Evolutionary conservation across 2,329 filamentous ascomycete genomes (phyloP).

Genomic region (Arthrobotrys sphaeroides): DNA sequence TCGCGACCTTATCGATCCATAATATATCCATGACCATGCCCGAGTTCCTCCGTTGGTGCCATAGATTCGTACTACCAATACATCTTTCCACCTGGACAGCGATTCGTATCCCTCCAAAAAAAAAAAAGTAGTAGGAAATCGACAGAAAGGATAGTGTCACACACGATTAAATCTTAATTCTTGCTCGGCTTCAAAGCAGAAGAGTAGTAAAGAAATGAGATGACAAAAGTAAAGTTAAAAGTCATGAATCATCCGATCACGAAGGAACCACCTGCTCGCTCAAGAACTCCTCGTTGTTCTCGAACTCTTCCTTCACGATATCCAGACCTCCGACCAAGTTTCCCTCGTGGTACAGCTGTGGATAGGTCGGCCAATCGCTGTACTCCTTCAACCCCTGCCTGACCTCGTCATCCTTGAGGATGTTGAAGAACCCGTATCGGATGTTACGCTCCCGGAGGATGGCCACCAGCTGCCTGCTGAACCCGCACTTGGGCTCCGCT

Average conservation of each 20-base stretch:
- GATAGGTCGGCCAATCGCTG: conserved; percentile 98
- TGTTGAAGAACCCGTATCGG: conserved; percentile 99
- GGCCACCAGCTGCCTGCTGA: conserved; percentile 87
- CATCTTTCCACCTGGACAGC: not conserved
- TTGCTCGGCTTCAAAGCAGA: not conserved
- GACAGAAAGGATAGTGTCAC: not conserved
- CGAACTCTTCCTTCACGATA: conserved; percentile 95
- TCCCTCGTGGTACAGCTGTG: conserved; percentile 90
- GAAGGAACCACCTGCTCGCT: conserved; percentile 69
- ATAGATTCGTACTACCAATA: conserved; percentile 32
- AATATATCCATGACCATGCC: no score
- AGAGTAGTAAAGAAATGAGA: not conserved
- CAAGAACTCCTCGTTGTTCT: conserved; percentile 83
- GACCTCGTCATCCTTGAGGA: conserved; percentile 95
- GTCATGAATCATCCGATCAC: conserved; percentile 15
- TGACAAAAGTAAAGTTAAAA: not conserved
- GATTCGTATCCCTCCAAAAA: not conserved
- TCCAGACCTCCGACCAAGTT: conserved; percentile 93
- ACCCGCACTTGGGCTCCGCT: conserved; percentile 86
- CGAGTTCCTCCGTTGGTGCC: conserved; percentile 16
- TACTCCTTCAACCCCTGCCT: conserved; percentile 95
- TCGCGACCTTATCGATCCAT: not conserved
- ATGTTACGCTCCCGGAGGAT: conserved; percentile 88
- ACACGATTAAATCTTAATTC: not conserved
- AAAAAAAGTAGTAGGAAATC: not conserved